phyloP scores from a whole-genome alignment of 148 eudicot species.

The Polygonum maritimum region DNA sequence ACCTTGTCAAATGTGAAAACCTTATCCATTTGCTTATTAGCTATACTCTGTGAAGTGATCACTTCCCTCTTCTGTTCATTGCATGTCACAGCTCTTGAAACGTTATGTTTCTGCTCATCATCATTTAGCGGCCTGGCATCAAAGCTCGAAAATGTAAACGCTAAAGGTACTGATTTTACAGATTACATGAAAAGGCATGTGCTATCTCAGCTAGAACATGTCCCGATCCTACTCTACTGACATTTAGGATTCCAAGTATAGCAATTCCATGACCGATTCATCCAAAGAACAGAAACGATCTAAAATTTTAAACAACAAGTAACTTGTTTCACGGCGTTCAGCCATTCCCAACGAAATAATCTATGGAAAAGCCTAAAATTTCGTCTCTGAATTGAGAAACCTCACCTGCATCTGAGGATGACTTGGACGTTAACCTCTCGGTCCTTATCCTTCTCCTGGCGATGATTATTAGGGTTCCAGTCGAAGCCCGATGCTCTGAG shows the following conservation, averaged over 20 bases:
- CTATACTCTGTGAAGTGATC: conserved; percentile 35
- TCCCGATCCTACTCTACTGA: neutral
- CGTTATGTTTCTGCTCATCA: conserved; percentile 60
- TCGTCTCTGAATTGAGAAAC: neutral
- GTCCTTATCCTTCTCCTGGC: conserved; percentile 54
- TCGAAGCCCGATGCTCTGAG: conserved; percentile 33
- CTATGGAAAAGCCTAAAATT: too few species aligned
- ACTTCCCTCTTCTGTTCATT: conserved; percentile 67
- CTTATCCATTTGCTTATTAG: conserved; percentile 62
- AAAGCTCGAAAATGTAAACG: neutral
- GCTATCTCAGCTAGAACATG: neutral
- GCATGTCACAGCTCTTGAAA: conserved; percentile 50
- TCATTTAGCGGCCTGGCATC: conserved; percentile 59
- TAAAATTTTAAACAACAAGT: neutral
- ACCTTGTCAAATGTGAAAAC: conserved; percentile 89
- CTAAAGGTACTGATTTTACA: neutral
- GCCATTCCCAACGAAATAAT: too few species aligned
- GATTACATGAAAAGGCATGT: neutral
- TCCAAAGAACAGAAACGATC: neutral
- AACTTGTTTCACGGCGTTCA: neutral
- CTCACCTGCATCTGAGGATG: conserved; percentile 82
- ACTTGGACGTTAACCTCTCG: conserved; percentile 75
- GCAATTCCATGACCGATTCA: neutral
- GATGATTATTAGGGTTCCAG: conserved; percentile 25
- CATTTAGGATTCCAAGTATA: neutral